Conservation (phyloP, 306 rosid genomes). For the Crataegus laevigata region DNA sequence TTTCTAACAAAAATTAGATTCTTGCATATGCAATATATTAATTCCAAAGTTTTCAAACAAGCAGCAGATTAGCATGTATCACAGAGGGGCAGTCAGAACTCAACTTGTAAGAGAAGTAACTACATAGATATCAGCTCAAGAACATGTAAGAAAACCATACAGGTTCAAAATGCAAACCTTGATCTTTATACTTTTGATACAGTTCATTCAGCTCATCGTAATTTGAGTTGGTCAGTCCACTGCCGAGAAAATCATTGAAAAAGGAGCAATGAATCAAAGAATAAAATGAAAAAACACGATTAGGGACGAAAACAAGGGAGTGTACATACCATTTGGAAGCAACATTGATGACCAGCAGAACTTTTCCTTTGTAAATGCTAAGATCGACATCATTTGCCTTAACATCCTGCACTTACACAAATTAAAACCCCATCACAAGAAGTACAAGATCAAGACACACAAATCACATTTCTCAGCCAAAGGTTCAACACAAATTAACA, state of each 20-base stretch:
- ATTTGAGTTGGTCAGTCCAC: constrained; percentile 85
- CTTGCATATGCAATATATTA: neutral
- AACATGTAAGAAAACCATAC: neutral
- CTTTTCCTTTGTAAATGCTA: constrained; percentile 58
- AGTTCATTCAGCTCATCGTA: constrained; percentile 77
- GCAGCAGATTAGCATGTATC: neutral
- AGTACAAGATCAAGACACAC: neutral
- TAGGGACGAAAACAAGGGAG: neutral
- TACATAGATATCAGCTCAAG: neutral
- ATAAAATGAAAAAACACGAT: neutral
- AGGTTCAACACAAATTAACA: neutral
- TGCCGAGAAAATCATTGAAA: constrained; percentile 25
- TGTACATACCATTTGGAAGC: constrained; percentile 73
- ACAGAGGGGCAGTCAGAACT: neutral
- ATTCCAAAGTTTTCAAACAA: neutral
- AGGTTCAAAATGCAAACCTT: constrained; percentile 38
- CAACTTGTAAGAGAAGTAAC: neutral
- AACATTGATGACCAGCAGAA: constrained; percentile 71
- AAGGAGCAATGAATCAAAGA: neutral
- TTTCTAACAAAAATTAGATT: neutral
- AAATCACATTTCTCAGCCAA: neutral
- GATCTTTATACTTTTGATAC: constrained; percentile 59
- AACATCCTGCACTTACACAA: constrained; percentile 42
- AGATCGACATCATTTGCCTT: constrained; percentile 62
- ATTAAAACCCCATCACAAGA: neutral